Evolutionary conservation across 345 rosid genomes (phyloP).

Genomic region (Populus tremula): DNA sequence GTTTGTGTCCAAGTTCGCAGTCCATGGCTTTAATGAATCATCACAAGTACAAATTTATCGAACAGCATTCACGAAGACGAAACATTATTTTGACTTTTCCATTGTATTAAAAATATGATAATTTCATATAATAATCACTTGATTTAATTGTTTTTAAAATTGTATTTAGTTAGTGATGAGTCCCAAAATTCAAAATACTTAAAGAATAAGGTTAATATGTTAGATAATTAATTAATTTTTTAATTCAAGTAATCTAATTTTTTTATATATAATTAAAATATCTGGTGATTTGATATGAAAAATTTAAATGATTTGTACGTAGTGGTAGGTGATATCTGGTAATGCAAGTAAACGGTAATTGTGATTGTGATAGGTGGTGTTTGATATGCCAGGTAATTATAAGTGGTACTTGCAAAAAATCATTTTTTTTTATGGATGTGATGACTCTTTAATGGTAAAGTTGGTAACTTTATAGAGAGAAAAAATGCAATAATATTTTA

Average conservation of each 20-base stretch:
- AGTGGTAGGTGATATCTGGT: fast-evolving
- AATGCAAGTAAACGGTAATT: fast-evolving
- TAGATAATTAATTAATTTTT: too few relatives aligned
- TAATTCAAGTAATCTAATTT: too few relatives aligned
- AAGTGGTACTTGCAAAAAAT: too few relatives aligned
- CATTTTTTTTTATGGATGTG: too few relatives aligned
- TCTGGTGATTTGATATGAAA: fast-evolving
- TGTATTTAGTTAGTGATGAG: too few relatives aligned
- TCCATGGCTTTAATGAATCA: background rate
- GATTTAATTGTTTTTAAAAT: background rate
- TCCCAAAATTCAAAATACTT: too few relatives aligned
- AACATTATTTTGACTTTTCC: background rate
- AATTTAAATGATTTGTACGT: fast-evolving
- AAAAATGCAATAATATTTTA: too few relatives aligned
- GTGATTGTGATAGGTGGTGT: fast-evolving
- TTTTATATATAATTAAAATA: too few relatives aligned
- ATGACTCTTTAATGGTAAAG: too few relatives aligned
- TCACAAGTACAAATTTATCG: background rate
- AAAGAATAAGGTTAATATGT: fast-evolving
- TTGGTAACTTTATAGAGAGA: too few relatives aligned
- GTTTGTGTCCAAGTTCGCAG: background rate
- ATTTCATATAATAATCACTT: background rate
- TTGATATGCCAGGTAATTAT: too few relatives aligned
- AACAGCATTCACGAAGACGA: background rate
- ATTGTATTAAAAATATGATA: background rate